Evolutionary conservation across 352 stramenopile genomes (phyloP).

Genomic region (Plasmopara muralis): DNA sequence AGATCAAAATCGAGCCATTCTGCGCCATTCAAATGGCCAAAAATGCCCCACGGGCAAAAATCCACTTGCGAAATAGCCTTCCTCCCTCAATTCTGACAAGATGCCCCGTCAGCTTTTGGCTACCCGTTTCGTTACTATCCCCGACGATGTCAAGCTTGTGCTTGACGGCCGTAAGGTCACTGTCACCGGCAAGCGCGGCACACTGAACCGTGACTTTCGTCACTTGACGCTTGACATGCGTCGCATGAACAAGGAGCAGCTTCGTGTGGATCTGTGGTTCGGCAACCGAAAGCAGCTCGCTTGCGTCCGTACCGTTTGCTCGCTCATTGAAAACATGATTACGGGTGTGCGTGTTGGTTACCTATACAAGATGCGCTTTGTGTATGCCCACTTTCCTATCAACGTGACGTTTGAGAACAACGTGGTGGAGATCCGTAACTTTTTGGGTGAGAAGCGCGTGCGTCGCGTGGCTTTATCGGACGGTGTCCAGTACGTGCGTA

Average conservation of each 20-base stretch:
- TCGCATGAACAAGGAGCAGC: constrained; percentile 85
- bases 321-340: constrained; percentile 99
- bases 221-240: constrained; percentile 96
- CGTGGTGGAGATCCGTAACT: constrained; percentile 98
- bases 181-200: constrained; percentile 94
- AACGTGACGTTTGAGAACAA: constrained; percentile 95
- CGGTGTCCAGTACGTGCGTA: constrained; percentile 93
- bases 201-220: constrained; percentile 94
- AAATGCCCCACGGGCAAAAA: neutral
- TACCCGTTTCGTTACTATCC: constrained; percentile 91
- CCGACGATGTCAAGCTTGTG: constrained; percentile 90
- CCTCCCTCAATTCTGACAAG: constrained; percentile 42
- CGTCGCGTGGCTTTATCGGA: constrained; percentile 91
- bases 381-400: constrained; percentile 99
- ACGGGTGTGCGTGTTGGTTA: constrained; percentile 97
- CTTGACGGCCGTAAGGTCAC: constrained; percentile 94
- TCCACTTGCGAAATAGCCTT: constrained; percentile 73
- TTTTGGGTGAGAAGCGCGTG: constrained; percentile 98
- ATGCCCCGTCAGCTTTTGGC: constrained; percentile 87
- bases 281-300: constrained; percentile 98
- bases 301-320: constrained; percentile 97
- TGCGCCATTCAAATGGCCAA: constrained; percentile 18
- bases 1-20: constrained; percentile 3
- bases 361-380: constrained; percentile 99
- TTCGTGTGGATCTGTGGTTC: constrained; percentile 98